A percentile compares a stretch with the other conserved stretches of the same genome.
phyloP scores from a whole-genome alignment of 73 alveolate species.

The Halteria grandinella region DNA sequence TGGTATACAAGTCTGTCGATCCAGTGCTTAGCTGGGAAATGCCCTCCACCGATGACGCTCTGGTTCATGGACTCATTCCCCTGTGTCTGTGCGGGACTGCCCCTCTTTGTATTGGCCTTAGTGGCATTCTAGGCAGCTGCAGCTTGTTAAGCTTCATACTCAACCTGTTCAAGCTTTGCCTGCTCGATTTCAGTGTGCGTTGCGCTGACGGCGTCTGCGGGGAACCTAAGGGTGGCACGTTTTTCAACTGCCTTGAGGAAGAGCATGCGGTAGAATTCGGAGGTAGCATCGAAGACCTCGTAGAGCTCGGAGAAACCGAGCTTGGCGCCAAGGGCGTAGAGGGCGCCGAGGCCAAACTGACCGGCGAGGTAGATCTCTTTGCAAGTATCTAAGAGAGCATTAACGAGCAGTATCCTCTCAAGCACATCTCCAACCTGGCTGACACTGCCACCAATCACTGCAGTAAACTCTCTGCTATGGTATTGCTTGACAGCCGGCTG shows the following conservation, averaged over 20 bases:
- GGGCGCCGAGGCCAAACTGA: conserved; percentile 49
- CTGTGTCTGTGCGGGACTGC: too few species aligned
- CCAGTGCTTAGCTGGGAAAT: too few species aligned
- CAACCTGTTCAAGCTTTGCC: conserved; percentile 3
- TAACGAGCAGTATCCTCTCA: conserved; percentile 47
- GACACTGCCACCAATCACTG: conserved; percentile 23
- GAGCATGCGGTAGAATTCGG: conserved; percentile 25
- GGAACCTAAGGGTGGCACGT: conserved; percentile 48
- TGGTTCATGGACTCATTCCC: too few species aligned
- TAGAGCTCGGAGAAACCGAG: conserved; percentile 16
- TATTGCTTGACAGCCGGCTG: conserved; percentile 20
- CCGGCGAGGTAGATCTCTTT: conserved; percentile 34
- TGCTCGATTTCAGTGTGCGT: conserved; percentile 39
- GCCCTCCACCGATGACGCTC: too few species aligned
- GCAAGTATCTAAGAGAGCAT: conserved; percentile 41
- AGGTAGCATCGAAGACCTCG: conserved; percentile 6
- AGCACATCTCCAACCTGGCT: conserved; percentile 25
- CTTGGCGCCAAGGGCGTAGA: conserved; percentile 54
- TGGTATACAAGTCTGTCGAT: too few species aligned
- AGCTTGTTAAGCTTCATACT: neutral
- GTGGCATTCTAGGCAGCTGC: too few species aligned
- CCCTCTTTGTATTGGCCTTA: too few species aligned
- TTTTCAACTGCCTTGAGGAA: conserved; percentile 24
- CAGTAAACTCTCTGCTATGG: conserved; percentile 1
- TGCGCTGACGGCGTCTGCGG: conserved; percentile 51